Evolutionary conservation across 805 yeast genomes (phyloP), one percentile per base, ranked within the genome.

Genomic region (Lipomyces sp.): DNA sequence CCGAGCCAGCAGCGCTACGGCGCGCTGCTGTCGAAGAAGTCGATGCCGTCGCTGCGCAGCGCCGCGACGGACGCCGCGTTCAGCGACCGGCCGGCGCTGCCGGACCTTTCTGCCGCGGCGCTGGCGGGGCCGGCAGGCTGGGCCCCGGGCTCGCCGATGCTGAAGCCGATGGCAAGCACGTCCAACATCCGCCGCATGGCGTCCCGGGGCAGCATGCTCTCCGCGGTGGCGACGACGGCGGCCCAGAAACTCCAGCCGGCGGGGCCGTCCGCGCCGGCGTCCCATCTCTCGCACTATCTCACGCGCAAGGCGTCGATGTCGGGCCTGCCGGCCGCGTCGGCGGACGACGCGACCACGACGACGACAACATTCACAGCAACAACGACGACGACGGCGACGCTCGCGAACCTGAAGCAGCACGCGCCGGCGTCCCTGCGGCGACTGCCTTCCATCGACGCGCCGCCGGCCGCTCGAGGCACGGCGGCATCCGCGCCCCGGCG

Each of bases 21-120:
- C 18, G n/a, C 55, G 6, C 35, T 55, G 13, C 46, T 55, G 26
- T 38, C 59, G 19, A 55, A 55, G 45, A 55, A 55, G 23, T 55
- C 59, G 10, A 55, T 55, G 59, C 59, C 59, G 3, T 48, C 54
- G 4, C 43, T 55, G 10, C 50, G 59, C n/a, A 37, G 44, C 10
- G 43, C 53, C n/a, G 47, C 37, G 13, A 5, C 39, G 6, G 51
- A 45, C 13, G 26, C 49, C 19, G 18, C 21, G 13, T n/a, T n/a
- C n/a, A 38, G 22, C 16, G 43, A 32, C 21, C 31, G 39, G 3
- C 37, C 21, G 2, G 16, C 31, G 34, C 22, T 33, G 16, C 22
- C 14, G 36, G 21, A 24, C 11, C 19, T 43, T 3, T 41, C 19
- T 22, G 45, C 54, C 1, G 52, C 58, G 23, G 49, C 55, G 21